Evolutionary conservation across 164 flowering plant genomes (phyloP), one percentile per base, ranked within the genome.

Genomic region (Umbellularia californica): DNA sequence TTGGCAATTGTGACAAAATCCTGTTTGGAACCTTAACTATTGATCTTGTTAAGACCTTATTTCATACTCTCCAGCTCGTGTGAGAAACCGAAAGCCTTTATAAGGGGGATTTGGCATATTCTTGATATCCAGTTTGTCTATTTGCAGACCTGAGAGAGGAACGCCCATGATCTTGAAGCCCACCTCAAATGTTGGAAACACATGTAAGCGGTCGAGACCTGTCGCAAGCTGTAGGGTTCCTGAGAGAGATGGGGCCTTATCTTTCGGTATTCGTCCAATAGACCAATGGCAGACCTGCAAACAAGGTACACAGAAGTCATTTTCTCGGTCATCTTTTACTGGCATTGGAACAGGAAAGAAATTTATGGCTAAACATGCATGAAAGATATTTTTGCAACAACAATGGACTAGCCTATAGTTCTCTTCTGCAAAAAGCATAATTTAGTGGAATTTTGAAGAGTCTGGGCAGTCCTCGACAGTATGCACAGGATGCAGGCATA

Each of bases 71-170:
- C 98, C 99, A 9, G 94, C 93, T 71, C 83, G 83, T 50, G 97
- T 93, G 9, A 85, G 87, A 74, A 93, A 98, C 70, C 97, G 90
- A 70, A 93, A 95, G 51, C 99, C 98, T 84, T 93, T 95, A 83
- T 92, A 88, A 19, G 92, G 89, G 22, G 85, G 90, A 25, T 73
- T 78, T 24, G 93, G 90, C 52, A 86, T 52, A 72, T 87, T 90
- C 80, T 84, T 84, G 33, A 90, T 22, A 77, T 95, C 97, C 70
- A 95, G 77, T 70, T 88, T 90, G 68, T 92, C 94, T 13, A 93
- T 89, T 80, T 89, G 87, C 78, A 95, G 70, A 51, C 98, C 97
- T 17, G 99, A 94, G 65, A 93, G 94, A 75, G 98, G 98, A 74
- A 88, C 82, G 23, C 98, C 97, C 97, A 90, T 92, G 55, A 95